Percentiles rank a stretch among this genome's conserved stretches.
These are phyloP conservation scores for Tuber calosporum DNA, from an alignment of 495 filamentous ascomycete species.

Conservation along the genomic window DNA sequence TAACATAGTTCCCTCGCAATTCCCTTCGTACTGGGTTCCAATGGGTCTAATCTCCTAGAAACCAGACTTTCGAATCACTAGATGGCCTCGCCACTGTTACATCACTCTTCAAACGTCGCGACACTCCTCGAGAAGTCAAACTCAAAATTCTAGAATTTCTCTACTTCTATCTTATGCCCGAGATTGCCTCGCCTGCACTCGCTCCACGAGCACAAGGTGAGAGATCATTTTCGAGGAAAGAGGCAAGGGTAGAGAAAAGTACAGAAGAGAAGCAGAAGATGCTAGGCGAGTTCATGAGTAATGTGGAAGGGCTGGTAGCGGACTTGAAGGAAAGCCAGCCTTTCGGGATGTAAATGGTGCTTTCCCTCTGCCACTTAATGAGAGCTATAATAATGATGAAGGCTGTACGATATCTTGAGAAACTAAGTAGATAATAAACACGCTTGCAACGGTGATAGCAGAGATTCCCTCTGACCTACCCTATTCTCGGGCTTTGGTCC, in stretches of 20 bases:
- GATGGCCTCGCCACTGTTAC: slow-evolving; percentile 92
- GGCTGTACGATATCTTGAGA: neutral
- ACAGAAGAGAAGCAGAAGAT: slow-evolving; percentile 83
- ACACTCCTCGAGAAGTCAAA: slow-evolving; percentile 79
- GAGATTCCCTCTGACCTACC: neutral
- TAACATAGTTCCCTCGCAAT: slow-evolving; percentile 9
- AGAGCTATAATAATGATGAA: neutral
- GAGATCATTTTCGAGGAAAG: slow-evolving; percentile 43
- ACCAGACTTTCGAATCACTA: slow-evolving; percentile 70
- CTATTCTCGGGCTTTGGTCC: neutral
- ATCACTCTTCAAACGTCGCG: slow-evolving; percentile 77
- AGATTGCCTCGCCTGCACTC: slow-evolving; percentile 51
- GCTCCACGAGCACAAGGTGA: slow-evolving; percentile 42
- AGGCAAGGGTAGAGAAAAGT: slow-evolving; percentile 46
- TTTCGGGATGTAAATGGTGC: slow-evolving; percentile 49
- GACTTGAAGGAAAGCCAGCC: slow-evolving; percentile 77
- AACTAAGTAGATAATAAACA: neutral
- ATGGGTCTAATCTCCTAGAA: slow-evolving; percentile 8
- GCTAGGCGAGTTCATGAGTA: slow-evolving; percentile 72
- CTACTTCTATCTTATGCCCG: slow-evolving; percentile 97
- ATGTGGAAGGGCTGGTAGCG: slow-evolving; percentile 84
- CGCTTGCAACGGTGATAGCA: neutral
- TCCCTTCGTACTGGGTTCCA: neutral
- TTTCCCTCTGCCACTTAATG: neutral
- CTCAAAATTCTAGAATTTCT: slow-evolving; percentile 89